Base-by-base conservation (phyloP, 352 stramenopile genomes). In the Blastocystis sp. region DNA sequence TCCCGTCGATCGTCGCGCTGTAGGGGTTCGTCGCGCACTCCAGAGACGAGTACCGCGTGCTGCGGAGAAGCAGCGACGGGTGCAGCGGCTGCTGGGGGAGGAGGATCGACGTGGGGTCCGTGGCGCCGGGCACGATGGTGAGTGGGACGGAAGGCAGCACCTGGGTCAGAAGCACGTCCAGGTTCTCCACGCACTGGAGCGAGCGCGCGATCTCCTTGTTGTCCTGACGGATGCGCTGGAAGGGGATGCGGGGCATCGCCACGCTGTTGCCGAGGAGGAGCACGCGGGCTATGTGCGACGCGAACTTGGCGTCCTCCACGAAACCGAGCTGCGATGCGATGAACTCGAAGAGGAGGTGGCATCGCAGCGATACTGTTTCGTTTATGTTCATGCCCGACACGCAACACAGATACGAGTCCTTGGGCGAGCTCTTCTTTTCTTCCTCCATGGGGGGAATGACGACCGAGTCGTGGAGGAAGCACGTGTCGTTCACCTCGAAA, bases 11-110 rank as follows among this genome's bases (percentile, higher is more conserved):
- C n/a, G 55, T 33, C 33, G 50, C 74, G 16, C 21, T 21, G 61
- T 69, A 85, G 4, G 74, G 74, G 35, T 85, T 85, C 3, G 50
- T 51, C 0, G 60, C 74, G 60, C 74, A 45, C 24, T 85, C 74
- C 51, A 85, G 35, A 4, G 74, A 85, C 12, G 74, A 85, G 51
- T 51, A 85, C 9, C 35, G 51, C 35, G 50, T 33, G 16, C 16
- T 69, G 33, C 29, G 45, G 6, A 33, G 51, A 16, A 85, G 45
- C 16, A 85, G 74, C 33, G 74, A 85, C 13, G 60, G 51, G 33
- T 85, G 74, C 24, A 85, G 74, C 59, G 74, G 74, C 29, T 85
- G 74, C 33, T 85, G 74, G 3, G 74, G 74, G 0, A 85, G 19
- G 55, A 85, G 60, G 6, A 31, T 59, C 6, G 74, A 69, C 4